phyloP scores from a whole-genome alignment of 1,139 yeast species.

The Yamadazyma trypodendri region DNA sequence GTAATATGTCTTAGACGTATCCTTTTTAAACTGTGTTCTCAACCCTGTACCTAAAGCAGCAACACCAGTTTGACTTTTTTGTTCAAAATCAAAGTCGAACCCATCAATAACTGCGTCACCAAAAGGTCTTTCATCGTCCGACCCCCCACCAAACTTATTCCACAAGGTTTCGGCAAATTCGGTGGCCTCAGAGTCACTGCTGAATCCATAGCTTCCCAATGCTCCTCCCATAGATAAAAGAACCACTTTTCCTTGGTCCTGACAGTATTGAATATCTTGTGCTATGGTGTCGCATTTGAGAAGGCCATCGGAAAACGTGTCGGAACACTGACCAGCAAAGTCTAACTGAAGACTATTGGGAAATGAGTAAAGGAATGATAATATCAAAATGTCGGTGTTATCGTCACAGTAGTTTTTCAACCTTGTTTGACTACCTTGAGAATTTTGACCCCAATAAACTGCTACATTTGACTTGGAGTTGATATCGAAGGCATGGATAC shows the following conservation, averaged over 20 bases:
- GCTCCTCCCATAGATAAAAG: constrained; percentile 89
- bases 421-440: constrained; percentile 64
- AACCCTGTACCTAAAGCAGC: constrained; percentile 61
- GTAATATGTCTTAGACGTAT: constrained; percentile 62
- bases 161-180: constrained; percentile 74
- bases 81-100: constrained; percentile 47
- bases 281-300: constrained; percentile 65
- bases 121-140: constrained; percentile 68
- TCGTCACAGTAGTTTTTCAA: constrained; percentile 70
- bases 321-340: constrained; percentile 66
- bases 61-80: constrained; percentile 50
- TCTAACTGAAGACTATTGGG: constrained; percentile 53
- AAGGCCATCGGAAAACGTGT: constrained; percentile 52
- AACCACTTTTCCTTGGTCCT: constrained; percentile 71
- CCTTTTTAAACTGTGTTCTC: constrained; percentile 54
- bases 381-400: constrained; percentile 67
- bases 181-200: constrained; percentile 59
- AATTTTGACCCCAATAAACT: constrained; percentile 83
- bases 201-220: constrained; percentile 73
- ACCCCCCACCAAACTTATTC: constrained; percentile 84
- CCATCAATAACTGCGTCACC: constrained; percentile 50
- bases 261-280: constrained; percentile 82
- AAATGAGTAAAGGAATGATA: constrained; percentile 69
- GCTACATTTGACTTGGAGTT: constrained; percentile 60
- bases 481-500: constrained; percentile 38